A percentile compares a stretch with the other conserved stretches of the same genome.
Evolutionary conservation across 371 early-diverging fungal genomes (phyloP).

Genomic region (Choanephora cucurbitarum): DNA sequence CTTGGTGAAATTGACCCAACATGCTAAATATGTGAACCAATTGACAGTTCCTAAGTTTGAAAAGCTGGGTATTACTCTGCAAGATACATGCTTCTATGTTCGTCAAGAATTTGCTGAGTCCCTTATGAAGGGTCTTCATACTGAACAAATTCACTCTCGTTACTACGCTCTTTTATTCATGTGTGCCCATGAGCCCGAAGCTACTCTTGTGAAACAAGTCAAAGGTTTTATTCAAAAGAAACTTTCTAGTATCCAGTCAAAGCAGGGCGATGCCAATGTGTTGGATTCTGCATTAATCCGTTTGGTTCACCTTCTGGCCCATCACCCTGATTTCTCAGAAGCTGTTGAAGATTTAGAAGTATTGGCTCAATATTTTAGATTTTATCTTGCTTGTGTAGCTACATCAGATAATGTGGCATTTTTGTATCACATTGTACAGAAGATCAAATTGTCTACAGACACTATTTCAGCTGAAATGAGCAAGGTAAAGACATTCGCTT

Average conservation of each 20-base stretch:
- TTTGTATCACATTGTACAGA: conserved; percentile 73
- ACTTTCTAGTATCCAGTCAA: conserved; percentile 12
- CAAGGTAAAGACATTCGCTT: too few relatives aligned
- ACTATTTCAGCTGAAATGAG: conserved; percentile 42
- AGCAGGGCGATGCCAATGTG: conserved; percentile 15
- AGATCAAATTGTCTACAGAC: conserved; percentile 81
- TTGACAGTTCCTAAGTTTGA: conserved; percentile 58
- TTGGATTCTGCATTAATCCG: conserved; percentile 72
- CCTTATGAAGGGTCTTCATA: conserved; percentile 70
- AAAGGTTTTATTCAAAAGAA: conserved; percentile 40
- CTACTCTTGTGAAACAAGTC: conserved; percentile 50
- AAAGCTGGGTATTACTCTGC: conserved; percentile 61
- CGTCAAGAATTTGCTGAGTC: conserved; percentile 74
- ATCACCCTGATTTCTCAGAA: conserved; percentile 87
- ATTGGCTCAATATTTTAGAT: conserved; percentile 72
- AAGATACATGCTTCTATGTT: conserved; percentile 82
- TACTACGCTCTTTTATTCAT: conserved; percentile 74
- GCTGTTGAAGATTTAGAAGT: conserved; percentile 57
- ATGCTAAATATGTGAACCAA: conserved; percentile 51
- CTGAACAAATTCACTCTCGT: conserved; percentile 62
- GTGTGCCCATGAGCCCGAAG: conserved; percentile 88
- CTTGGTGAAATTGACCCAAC: conserved; percentile 67
- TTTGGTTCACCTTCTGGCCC: conserved; percentile 80
- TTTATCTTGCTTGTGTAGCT: conserved; percentile 79
- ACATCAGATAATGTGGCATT: conserved; percentile 83